These are phyloP conservation scores for Aspergillus kassunensis DNA, from an alignment of 495 filamentous ascomycete species.

Conservation along the genomic window DNA sequence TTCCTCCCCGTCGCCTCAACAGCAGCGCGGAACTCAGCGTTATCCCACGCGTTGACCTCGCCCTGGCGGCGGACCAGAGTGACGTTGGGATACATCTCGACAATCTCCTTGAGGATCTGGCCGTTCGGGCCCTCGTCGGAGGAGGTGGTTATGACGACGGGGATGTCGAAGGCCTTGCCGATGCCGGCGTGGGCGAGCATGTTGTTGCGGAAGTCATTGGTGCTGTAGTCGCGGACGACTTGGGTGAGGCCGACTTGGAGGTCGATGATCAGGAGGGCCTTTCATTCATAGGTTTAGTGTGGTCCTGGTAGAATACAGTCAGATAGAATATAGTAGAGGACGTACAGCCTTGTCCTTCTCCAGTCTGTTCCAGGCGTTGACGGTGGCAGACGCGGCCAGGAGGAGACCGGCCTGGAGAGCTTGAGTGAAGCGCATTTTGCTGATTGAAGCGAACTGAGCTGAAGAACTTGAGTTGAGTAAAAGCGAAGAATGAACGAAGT, in stretches of 20 bases:
- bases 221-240: constrained; percentile 60
- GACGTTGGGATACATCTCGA: constrained; percentile 62
- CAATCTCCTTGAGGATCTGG: constrained; percentile 64
- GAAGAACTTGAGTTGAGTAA: too few relatives aligned
- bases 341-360: constrained; percentile 56
- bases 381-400: constrained; percentile 8
- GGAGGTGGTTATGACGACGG: constrained; percentile 67
- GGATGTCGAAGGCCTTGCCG: constrained; percentile 62
- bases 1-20: constrained; percentile 60
- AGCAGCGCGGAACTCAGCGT: constrained; percentile 63
- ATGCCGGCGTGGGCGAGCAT: constrained; percentile 67
- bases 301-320: neutral
- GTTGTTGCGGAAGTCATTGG: constrained; percentile 59
- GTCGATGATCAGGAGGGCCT: constrained; percentile 63
- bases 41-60: constrained; percentile 81
- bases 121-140: constrained; percentile 64
- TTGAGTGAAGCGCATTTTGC: constrained; percentile 6
- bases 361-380: constrained; percentile 38
- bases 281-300: neutral
- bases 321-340: neutral
- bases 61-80: constrained; percentile 65
- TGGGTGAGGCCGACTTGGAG: constrained; percentile 67
- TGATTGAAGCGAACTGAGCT: neutral
- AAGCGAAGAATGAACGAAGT: too few relatives aligned
- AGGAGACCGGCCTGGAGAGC: constrained; percentile 4